Evolutionary conservation across 2,329 filamentous ascomycete genomes (phyloP).

Genomic region (Clarireedia paspali): DNA sequence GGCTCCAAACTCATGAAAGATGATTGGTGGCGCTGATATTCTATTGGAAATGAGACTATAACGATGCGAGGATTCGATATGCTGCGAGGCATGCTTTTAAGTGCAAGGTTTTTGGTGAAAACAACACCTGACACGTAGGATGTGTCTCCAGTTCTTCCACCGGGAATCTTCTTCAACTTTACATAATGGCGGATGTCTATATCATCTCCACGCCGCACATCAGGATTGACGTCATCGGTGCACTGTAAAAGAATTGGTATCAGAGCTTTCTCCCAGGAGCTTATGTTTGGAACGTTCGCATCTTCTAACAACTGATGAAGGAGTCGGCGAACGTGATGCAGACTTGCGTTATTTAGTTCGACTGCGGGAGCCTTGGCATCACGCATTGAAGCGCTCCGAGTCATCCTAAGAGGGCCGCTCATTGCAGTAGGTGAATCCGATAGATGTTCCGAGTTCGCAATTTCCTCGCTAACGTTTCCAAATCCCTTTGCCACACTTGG

Average conservation of each 20-base stretch:
- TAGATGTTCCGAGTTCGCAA: constrained; percentile 14
- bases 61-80: constrained; percentile 80
- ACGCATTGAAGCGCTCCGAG: constrained; percentile 77
- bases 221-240: constrained; percentile 89
- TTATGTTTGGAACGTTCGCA: constrained; percentile 60
- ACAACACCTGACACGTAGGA: constrained; percentile 96
- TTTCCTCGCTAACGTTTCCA: constrained; percentile 27
- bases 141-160: constrained; percentile 82
- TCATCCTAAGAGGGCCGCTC: constrained; percentile 40
- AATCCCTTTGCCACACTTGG: constrained; percentile 33
- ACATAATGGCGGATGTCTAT: constrained; percentile 98
- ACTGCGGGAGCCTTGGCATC: constrained; percentile 66
- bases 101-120: constrained; percentile 91
- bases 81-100: constrained; percentile 91
- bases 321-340: constrained; percentile 80
- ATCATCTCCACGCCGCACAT: constrained; percentile 82
- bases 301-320: constrained; percentile 78
- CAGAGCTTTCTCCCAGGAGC: constrained; percentile 82
- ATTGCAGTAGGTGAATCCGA: constrained; percentile 16
- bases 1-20: constrained; percentile 98
- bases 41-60: constrained; percentile 89
- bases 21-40: constrained; percentile 85
- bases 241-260: constrained; percentile 85
- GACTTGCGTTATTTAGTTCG: constrained; percentile 78
- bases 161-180: constrained; percentile 93